These are phyloP conservation scores for Magnolia kwangsiensis DNA, from an alignment of 164 flowering plant genomes.

Conservation along the genomic window DNA sequence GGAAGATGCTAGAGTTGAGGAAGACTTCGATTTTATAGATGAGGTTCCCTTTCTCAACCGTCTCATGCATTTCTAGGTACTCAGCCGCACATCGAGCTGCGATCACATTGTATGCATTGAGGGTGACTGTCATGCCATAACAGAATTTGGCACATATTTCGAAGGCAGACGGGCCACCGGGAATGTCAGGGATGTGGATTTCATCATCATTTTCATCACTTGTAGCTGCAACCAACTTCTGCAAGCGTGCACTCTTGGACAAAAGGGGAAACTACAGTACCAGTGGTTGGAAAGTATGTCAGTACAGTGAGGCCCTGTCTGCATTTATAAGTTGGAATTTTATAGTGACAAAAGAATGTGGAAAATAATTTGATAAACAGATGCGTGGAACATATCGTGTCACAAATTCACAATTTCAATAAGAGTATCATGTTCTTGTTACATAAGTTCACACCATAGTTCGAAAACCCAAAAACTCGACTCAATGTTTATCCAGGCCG, in stretches of 20 bases:
- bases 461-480: too few relatives aligned
- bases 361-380: too few relatives aligned
- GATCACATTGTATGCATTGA: constrained; percentile 83
- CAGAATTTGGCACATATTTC: constrained; percentile 95
- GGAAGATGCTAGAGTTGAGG: constrained; percentile 73
- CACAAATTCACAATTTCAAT: too few relatives aligned
- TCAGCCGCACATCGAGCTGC: constrained; percentile 86
- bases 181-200: constrained; percentile 65
- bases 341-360: too few relatives aligned
- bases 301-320: too few relatives aligned
- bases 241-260: constrained; percentile 73
- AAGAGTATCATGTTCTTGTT: too few relatives aligned
- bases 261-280: constrained; percentile 85
- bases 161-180: constrained; percentile 88
- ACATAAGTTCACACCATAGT: too few relatives aligned
- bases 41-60: constrained; percentile 82
- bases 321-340: too few relatives aligned
- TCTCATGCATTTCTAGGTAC: constrained; percentile 86
- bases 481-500: too few relatives aligned
- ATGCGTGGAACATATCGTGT: too few relatives aligned
- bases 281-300: background rate
- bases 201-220: constrained; percentile 51
- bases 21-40: constrained; percentile 82
- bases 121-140: constrained; percentile 88
- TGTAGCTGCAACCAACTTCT: constrained; percentile 56